A percentile compares a stretch with the other conserved stretches of the same genome.
phyloP scores from a whole-genome alignment of 331 rosid species.

The Erythrophleum ivorense region DNA sequence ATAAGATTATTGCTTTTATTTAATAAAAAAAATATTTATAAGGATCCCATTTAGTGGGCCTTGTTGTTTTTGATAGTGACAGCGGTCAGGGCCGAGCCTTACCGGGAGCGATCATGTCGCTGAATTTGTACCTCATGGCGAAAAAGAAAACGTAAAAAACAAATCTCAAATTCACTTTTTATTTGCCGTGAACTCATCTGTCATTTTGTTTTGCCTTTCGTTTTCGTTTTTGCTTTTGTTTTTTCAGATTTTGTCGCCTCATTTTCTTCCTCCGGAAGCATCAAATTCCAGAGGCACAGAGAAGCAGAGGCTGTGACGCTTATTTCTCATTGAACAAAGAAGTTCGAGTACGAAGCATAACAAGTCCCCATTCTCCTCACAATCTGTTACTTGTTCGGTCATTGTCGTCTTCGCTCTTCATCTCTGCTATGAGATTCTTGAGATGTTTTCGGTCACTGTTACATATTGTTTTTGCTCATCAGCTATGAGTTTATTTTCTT shows the following conservation, averaged over 20 bases:
- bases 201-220: too few species aligned
- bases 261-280: constrained; percentile 8
- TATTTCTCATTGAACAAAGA: not conserved
- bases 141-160: not conserved
- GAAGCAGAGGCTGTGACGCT: not conserved
- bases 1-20: too few species aligned
- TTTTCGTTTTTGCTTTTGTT: too few species aligned
- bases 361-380: not conserved
- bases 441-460: not conserved
- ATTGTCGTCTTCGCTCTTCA: not conserved
- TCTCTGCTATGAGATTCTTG: not conserved
- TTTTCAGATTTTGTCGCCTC: not conserved
- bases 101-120: too few species aligned
- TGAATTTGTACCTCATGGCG: not conserved
- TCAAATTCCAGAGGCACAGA: not conserved
- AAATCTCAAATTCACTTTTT: not conserved
- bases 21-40: too few species aligned
- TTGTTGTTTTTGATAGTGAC: too few species aligned
- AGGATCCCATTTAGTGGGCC: too few species aligned
- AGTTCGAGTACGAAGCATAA: not conserved
- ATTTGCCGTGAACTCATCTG: not conserved
- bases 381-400: not conserved
- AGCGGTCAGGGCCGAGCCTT: too few species aligned
- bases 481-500: not conserved
- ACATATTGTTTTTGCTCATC: too few species aligned